Evolutionary conservation across 2,329 filamentous ascomycete genomes (phyloP).

Genomic region (Fusarium kyushuense): DNA sequence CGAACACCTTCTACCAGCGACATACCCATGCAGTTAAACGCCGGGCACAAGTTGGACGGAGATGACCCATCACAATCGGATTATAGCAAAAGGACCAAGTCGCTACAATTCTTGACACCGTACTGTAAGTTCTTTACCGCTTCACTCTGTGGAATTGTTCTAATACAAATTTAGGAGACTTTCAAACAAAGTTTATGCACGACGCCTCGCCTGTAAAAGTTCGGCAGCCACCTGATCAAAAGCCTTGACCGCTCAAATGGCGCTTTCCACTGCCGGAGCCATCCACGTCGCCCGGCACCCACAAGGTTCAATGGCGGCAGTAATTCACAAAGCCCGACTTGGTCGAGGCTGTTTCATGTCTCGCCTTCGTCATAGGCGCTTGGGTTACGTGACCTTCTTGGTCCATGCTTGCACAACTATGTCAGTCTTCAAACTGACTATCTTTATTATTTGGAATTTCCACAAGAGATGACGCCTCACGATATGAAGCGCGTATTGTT

Average conservation of each 20-base stretch:
- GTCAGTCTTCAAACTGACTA: neutral
- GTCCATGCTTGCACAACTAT: neutral
- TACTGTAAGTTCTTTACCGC: constrained; percentile 3
- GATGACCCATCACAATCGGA: constrained; percentile 3
- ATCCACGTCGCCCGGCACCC: neutral
- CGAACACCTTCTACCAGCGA: constrained; percentile 8
- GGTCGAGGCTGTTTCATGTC: neutral
- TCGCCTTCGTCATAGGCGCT: constrained; percentile 8
- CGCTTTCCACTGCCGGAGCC: constrained; percentile 7
- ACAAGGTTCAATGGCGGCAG: neutral
- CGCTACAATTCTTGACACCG: constrained; percentile 15
- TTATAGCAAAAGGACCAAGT: neutral
- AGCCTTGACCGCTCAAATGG: neutral
- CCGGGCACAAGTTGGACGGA: neutral
- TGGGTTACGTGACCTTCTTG: neutral
- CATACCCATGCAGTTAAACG: constrained; percentile 16
- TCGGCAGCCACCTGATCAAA: neutral
- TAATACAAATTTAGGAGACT: neutral
- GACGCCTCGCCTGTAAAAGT: neutral
- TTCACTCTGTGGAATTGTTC: neutral
- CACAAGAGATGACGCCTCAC: neutral
- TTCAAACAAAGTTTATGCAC: neutral
- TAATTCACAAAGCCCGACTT: neutral
- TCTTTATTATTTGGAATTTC: neutral
- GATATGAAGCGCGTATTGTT: neutral